A percentile compares a stretch with the other conserved stretches of the same genome.
These are phyloP conservation scores for Penicillium argentinense DNA, from an alignment of 495 filamentous ascomycete species.

Conservation along the genomic window DNA sequence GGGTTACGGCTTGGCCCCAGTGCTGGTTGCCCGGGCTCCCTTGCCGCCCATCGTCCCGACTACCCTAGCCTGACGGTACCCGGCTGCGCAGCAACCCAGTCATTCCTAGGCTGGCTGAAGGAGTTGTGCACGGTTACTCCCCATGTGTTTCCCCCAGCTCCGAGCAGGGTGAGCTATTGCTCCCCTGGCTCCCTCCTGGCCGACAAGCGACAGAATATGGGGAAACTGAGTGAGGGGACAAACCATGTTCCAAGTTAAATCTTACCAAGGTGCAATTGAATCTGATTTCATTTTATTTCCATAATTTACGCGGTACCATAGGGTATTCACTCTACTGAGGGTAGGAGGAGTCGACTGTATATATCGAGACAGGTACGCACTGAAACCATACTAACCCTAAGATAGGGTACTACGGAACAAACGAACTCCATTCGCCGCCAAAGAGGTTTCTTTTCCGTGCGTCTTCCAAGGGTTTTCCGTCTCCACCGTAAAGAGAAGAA, in stretches of 20 bases:
- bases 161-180: neutral
- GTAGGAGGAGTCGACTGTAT: too few relatives aligned
- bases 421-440: neutral
- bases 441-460: constrained; percentile 10
- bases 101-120: constrained; percentile 32
- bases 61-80: too few relatives aligned
- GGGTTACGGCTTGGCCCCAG: too few relatives aligned
- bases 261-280: too few relatives aligned
- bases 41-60: constrained; percentile 39
- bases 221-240: constrained; percentile 12
- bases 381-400: too few relatives aligned
- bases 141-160: constrained; percentile 31
- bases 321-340: too few relatives aligned
- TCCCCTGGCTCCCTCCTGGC: constrained; percentile 5
- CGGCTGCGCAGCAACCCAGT: constrained; percentile 35
- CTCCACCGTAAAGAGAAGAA: constrained; percentile 8
- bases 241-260: constrained; percentile 1
- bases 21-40: constrained; percentile 52
- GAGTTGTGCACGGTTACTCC: constrained; percentile 19
- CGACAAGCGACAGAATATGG: constrained; percentile 6
- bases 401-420: neutral
- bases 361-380: too few relatives aligned
- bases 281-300: too few relatives aligned
- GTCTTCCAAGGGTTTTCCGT: constrained; percentile 28
- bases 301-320: too few relatives aligned